Evolutionary conservation across 2,329 filamentous ascomycete genomes (phyloP).

Genomic region (Alternaria burnsii): DNA sequence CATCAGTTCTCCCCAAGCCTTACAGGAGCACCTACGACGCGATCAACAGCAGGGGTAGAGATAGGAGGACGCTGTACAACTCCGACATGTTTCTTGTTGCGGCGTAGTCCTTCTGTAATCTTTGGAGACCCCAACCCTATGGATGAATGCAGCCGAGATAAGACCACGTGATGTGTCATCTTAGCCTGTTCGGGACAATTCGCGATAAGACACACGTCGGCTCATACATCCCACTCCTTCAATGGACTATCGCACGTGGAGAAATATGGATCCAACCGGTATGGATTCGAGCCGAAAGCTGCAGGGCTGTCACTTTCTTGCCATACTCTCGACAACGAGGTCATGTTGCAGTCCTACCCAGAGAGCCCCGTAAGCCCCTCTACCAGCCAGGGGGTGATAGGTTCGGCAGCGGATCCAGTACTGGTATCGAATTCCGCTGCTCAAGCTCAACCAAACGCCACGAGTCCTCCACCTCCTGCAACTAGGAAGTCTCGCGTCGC

Average conservation of each 20-base stretch:
- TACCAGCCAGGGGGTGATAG: not conserved
- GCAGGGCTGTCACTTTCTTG: conserved; percentile 5
- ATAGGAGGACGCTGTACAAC: not conserved
- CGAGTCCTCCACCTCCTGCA: conserved; percentile 8
- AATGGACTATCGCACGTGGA: conserved; percentile 3
- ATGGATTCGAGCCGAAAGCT: not conserved
- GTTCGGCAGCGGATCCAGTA: not conserved
- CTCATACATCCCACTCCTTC: conserved; percentile 3
- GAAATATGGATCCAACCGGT: conserved; percentile 1
- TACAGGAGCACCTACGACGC: not conserved
- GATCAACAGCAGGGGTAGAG: conserved; percentile 12
- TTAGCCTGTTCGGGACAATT: not conserved
- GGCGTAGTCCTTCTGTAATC: conserved; percentile 1
- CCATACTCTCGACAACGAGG: conserved; percentile 5
- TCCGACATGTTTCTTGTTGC: conserved; percentile 8
- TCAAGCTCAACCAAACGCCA: conserved; percentile 12
- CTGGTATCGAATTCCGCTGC: conserved; percentile 10
- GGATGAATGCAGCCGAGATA: conserved; percentile 14
- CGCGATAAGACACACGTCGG: conserved; percentile 14
- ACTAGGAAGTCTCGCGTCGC: conserved; percentile 31
- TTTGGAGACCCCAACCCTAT: not conserved
- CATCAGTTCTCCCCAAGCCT: not conserved
- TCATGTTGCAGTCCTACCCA: conserved; percentile 15
- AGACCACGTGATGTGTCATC: conserved; percentile 9
- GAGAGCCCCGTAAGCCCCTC: conserved; percentile 9